A percentile compares a stretch with the other conserved stretches of the same genome.
These are phyloP conservation scores for Trichoderma gamsii DNA, from an alignment of 495 filamentous ascomycete genomes.

Conservation along the genomic window DNA sequence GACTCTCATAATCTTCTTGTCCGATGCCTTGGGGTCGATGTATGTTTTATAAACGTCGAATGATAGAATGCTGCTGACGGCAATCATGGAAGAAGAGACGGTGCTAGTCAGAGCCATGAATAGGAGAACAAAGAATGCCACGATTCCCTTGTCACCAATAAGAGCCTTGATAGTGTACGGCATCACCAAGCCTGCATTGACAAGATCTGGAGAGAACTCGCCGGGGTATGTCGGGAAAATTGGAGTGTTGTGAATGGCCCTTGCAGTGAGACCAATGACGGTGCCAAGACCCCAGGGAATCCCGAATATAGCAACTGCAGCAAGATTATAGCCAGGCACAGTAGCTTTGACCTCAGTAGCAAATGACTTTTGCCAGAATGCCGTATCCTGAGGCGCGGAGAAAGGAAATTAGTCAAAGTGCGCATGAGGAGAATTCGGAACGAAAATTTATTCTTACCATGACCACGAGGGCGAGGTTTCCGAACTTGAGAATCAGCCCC, in stretches of 20 bases:
- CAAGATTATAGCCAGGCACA: constrained; percentile 78
- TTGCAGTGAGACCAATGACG: constrained; percentile 72
- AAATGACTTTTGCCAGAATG: constrained; percentile 50
- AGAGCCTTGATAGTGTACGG: constrained; percentile 74
- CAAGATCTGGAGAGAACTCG: constrained; percentile 58
- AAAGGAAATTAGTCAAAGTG: not conserved
- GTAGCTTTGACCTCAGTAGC: constrained; percentile 48
- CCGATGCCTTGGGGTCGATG: constrained; percentile 48
- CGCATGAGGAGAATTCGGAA: not conserved
- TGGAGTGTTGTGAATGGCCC: constrained; percentile 65
- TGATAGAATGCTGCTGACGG: constrained; percentile 75
- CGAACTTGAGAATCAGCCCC: constrained; percentile 42
- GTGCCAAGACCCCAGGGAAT: constrained; percentile 81
- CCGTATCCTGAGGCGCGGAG: constrained; percentile 33
- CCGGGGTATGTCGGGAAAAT: constrained; percentile 58
- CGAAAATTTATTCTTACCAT: constrained; percentile 31
- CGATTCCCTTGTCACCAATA: constrained; percentile 72
- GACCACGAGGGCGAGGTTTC: constrained; percentile 45
- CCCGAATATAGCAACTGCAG: constrained; percentile 46
- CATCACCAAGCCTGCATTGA: constrained; percentile 71
- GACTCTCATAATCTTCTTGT: constrained; percentile 66
- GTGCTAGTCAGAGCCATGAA: constrained; percentile 88
- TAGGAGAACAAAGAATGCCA: constrained; percentile 67
- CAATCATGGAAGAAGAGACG: constrained; percentile 73
- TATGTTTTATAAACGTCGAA: constrained; percentile 73